These are phyloP conservation scores for Friedmanniomyces endolithicus DNA, from an alignment of 495 filamentous ascomycete species.

Conservation along the genomic window DNA sequence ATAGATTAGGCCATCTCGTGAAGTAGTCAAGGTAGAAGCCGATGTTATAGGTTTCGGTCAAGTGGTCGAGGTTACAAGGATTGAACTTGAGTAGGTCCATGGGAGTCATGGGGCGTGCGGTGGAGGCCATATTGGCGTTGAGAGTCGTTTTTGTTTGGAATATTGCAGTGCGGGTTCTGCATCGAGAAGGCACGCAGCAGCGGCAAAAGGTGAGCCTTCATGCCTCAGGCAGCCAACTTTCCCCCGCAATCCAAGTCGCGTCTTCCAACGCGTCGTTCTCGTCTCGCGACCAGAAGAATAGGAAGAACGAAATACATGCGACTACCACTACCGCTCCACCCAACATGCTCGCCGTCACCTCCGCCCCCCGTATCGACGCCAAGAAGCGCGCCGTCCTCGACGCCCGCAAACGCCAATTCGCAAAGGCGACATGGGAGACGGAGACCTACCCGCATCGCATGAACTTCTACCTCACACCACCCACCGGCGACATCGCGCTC, in stretches of 20 bases:
- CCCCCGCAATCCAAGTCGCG: no score
- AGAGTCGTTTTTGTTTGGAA: neutral
- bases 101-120: conserved; percentile 58
- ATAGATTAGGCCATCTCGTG: conserved; percentile 86
- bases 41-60: conserved; percentile 93
- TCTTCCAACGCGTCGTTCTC: no score
- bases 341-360: conserved; percentile 10
- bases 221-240: no score
- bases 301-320: no score
- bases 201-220: no score
- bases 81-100: conserved; percentile 75
- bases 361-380: conserved; percentile 50
- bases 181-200: no score
- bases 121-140: conserved; percentile 21
- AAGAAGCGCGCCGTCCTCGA: conserved; percentile 66
- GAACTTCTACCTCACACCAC: conserved; percentile 82
- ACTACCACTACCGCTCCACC: no score
- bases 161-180: neutral
- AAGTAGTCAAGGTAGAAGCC: conserved; percentile 92
- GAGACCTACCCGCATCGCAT: conserved; percentile 71
- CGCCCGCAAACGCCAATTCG: conserved; percentile 78
- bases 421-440: conserved; percentile 54
- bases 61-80: conserved; percentile 69
- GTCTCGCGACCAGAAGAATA: no score
- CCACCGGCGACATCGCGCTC: conserved; percentile 86